phyloP scores from a whole-genome alignment of 768 basidiomycete genomes.

The Macrolepiota fuliginosa region DNA sequence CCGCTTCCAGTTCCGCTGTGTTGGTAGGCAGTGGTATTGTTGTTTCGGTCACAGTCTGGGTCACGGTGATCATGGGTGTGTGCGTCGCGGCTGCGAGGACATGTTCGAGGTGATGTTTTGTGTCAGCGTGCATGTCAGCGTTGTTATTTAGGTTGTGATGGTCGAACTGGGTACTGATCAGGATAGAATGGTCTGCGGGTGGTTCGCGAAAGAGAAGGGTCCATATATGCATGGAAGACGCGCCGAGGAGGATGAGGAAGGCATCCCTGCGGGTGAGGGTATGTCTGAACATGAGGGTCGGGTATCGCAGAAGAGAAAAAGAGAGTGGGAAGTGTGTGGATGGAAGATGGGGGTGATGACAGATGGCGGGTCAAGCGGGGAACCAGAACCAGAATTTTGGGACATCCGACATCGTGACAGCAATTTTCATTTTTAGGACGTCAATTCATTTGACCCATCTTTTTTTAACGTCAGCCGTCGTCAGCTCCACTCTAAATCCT shows the following conservation, averaged over 20 bases:
- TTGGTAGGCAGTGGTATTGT: not conserved
- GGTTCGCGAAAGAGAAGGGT: slow-evolving; percentile 32
- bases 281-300: slow-evolving; percentile 30
- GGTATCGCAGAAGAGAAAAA: not conserved
- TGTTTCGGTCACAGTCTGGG: slow-evolving; percentile 7
- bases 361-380: too few species aligned
- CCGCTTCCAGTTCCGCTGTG: slow-evolving; percentile 1
- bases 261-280: slow-evolving; percentile 54
- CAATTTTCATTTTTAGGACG: too few species aligned
- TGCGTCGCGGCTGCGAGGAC: slow-evolving; percentile 2
- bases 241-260: slow-evolving; percentile 57
- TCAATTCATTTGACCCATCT: too few species aligned
- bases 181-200: slow-evolving; percentile 26
- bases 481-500: too few species aligned
- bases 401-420: too few species aligned
- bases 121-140: not conserved
- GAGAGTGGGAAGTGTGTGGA: not conserved
- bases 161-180: slow-evolving; percentile 26
- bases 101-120: not conserved
- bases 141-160: not conserved
- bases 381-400: too few species aligned
- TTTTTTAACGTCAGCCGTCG: too few species aligned
- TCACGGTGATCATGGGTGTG: slow-evolving; percentile 3
- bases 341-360: not conserved
- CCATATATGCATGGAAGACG: slow-evolving; percentile 53